Evolutionary conservation across 1,139 yeast genomes (phyloP).

Genomic region (Debaryomyces sp.): DNA sequence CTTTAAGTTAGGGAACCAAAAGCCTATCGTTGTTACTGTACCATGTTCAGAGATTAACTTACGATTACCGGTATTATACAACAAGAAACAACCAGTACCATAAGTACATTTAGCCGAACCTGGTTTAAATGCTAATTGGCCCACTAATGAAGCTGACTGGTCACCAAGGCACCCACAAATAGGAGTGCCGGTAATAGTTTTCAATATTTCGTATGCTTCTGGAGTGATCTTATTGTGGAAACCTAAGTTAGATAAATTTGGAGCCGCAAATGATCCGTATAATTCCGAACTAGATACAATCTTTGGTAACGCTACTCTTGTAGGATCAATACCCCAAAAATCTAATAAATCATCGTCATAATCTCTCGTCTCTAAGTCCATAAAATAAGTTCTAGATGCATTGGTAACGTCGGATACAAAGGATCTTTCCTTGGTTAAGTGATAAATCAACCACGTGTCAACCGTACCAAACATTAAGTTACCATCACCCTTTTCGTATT

Average conservation of each 20-base stretch:
- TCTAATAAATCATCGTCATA: conserved; percentile 77
- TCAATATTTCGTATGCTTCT: conserved; percentile 53
- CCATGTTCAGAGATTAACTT: conserved; percentile 75
- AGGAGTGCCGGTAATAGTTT: conserved; percentile 61
- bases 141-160: conserved; percentile 91
- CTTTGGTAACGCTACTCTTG: conserved; percentile 71
- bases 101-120: conserved; percentile 97
- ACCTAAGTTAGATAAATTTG: conserved; percentile 54
- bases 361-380: conserved; percentile 76
- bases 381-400: conserved; percentile 88
- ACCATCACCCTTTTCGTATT: conserved; percentile 73
- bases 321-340: conserved; percentile 78
- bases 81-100: conserved; percentile 93
- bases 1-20: conserved; percentile 74
- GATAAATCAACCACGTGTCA: conserved; percentile 92
- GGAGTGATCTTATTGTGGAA: conserved; percentile 55
- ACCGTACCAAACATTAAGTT: conserved; percentile 90
- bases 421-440: conserved; percentile 70
- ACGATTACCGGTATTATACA: conserved; percentile 80
- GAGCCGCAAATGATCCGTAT: conserved; percentile 72
- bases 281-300: conserved; percentile 79
- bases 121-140: conserved; percentile 80
- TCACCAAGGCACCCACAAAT: conserved; percentile 93
- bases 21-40: conserved; percentile 85
- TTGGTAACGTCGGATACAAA: conserved; percentile 88